Conservation (phyloP, 805 yeast species). For the Wickerhamiella musiphila region DNA sequence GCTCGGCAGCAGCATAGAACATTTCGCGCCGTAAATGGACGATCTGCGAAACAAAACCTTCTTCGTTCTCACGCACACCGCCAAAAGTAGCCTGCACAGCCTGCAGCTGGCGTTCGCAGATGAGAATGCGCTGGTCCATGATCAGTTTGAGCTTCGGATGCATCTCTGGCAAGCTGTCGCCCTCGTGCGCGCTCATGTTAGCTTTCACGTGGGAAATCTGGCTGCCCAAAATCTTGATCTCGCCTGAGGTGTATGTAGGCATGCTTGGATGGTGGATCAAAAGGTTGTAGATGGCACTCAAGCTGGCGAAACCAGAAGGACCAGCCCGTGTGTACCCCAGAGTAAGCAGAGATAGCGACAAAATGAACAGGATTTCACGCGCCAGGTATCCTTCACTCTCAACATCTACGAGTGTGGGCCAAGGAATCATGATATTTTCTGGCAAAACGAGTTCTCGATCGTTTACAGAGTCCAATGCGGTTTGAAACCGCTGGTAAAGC, state of each 20-base stretch:
- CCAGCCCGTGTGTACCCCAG: conserved; percentile 83
- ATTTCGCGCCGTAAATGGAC: conserved; percentile 15
- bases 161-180: conserved; percentile 36
- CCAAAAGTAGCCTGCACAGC: background rate
- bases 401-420: no score
- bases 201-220: conserved; percentile 53
- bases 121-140: conserved; percentile 3
- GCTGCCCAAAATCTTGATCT: conserved; percentile 56
- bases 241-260: conserved; percentile 69
- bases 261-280: conserved; percentile 70
- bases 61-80: conserved; percentile 9
- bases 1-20: conserved; percentile 6
- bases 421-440: no score
- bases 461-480: no score
- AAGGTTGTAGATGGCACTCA: conserved; percentile 70
- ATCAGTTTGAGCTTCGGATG: conserved; percentile 1
- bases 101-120: background rate
- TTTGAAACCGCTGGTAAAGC: no score
- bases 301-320: conserved; percentile 84
- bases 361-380: conserved; percentile 29
- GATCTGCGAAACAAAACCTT: conserved; percentile 11
- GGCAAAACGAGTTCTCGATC: no score
- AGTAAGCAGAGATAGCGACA: conserved; percentile 74
- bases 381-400: no score
- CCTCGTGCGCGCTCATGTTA: conserved; percentile 32